Conservation (phyloP, 2,329 filamentous ascomycete genomes). For the Apiospora saccharicola region DNA sequence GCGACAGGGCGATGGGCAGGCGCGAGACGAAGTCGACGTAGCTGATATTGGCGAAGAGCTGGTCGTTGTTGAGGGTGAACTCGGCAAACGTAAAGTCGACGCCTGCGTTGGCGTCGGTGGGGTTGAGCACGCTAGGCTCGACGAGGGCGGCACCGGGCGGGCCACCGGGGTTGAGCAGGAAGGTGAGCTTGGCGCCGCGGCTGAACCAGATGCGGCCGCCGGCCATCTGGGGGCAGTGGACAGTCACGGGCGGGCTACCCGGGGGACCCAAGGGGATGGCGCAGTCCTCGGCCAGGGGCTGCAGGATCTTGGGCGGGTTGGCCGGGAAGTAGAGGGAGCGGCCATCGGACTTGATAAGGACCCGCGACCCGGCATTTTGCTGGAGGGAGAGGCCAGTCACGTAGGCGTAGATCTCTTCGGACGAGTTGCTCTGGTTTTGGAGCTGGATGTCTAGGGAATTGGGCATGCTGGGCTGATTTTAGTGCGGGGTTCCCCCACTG, state of each 20-base stretch:
- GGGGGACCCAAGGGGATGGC: slow-evolving; percentile 69
- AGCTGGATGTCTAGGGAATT: slow-evolving; percentile 5
- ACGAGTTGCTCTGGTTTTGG: slow-evolving; percentile 67
- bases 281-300: slow-evolving; percentile 63
- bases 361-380: slow-evolving; percentile 61
- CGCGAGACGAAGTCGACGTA: slow-evolving; percentile 59
- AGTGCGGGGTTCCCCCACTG: slow-evolving; percentile 7
- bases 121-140: slow-evolving; percentile 55
- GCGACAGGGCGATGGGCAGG: slow-evolving; percentile 66
- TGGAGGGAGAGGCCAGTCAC: slow-evolving; percentile 72
- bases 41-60: slow-evolving; percentile 56
- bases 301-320: slow-evolving; percentile 60
- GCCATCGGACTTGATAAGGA: slow-evolving; percentile 72
- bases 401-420: slow-evolving; percentile 68
- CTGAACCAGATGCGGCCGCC: slow-evolving; percentile 79
- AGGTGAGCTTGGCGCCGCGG: slow-evolving; percentile 66
- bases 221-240: slow-evolving; percentile 72
- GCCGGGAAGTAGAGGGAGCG: slow-evolving; percentile 69
- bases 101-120: slow-evolving; percentile 50
- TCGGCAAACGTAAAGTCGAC: slow-evolving; percentile 60
- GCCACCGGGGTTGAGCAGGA: slow-evolving; percentile 74
- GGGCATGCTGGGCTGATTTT: slow-evolving; percentile 6
- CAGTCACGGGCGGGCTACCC: slow-evolving; percentile 66
- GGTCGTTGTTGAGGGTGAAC: slow-evolving; percentile 48
- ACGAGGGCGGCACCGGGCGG: slow-evolving; percentile 51